Percentiles rank a stretch among this genome's conserved stretches.
Conservation (phyloP, 345 rosid genomes). For the Eucalyptus marginata region DNA sequence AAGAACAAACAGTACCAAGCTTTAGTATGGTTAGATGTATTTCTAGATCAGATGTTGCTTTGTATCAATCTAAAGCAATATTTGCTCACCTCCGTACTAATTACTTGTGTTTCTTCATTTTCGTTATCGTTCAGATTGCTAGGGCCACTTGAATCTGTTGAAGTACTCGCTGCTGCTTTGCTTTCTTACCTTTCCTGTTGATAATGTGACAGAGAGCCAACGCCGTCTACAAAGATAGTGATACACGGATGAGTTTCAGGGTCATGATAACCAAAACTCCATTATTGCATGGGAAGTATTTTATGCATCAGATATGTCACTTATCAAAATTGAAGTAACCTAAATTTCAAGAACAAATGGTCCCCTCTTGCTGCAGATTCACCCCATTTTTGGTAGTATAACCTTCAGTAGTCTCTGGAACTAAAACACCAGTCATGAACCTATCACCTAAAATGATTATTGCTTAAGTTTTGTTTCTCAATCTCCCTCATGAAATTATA, state of each 20-base stretch:
- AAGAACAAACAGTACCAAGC: neutral
- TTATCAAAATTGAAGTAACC: neutral
- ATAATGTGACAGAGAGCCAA: neutral
- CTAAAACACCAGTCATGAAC: neutral
- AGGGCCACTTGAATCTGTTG: neutral
- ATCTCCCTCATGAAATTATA: neutral
- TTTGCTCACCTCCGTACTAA: neutral
- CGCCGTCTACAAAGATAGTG: neutral
- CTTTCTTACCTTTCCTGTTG: neutral
- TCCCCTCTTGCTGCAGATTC: neutral
- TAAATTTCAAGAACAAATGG: neutral
- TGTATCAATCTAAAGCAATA: neutral
- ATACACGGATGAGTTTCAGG: neutral
- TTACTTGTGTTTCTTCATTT: neutral
- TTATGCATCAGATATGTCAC: neutral
- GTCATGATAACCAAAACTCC: neutral
- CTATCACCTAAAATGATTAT: neutral
- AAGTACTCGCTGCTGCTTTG: neutral
- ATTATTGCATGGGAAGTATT: neutral
- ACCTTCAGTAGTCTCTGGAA: neutral
- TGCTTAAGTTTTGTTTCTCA: neutral
- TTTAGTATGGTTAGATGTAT: neutral
- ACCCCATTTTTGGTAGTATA: neutral
- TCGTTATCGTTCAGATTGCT: neutral
- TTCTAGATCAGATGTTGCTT: neutral